Evolutionary conservation across 306 rosid species (phyloP).

Genomic region (Neltuma alba): DNA sequence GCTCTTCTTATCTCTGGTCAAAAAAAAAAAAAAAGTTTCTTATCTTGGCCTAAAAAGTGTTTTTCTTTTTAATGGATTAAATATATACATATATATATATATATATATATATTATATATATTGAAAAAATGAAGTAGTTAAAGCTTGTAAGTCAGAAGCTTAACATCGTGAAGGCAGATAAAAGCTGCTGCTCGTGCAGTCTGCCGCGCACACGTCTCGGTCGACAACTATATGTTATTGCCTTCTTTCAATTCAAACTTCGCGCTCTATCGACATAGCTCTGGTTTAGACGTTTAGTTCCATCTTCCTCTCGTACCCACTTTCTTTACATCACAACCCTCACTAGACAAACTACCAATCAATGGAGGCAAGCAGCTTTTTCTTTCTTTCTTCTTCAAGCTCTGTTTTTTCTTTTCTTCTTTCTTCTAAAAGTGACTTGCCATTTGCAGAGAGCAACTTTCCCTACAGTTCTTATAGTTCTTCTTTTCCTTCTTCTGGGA

Average conservation of each 20-base stretch:
- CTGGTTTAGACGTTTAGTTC: too few relatives aligned
- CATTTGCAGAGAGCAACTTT: constrained; percentile 47
- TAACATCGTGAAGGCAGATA: constrained; percentile 19
- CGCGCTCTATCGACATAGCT: constrained; percentile 32
- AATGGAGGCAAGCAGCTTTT: constrained; percentile 45
- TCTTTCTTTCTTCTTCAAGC: constrained; percentile 8
- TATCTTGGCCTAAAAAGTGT: too few relatives aligned
- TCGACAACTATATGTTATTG: neutral
- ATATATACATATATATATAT: too few relatives aligned
- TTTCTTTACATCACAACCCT: neutral
- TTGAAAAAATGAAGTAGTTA: neutral
- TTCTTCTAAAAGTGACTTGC: constrained; percentile 25
- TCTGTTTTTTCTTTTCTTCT: constrained; percentile 29
- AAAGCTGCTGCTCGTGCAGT: constrained; percentile 28
- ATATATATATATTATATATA: neutral
- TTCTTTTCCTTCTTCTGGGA: constrained; percentile 42
- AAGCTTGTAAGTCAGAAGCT: neutral
- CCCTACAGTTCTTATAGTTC: constrained; percentile 38
- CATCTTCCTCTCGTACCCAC: neutral
- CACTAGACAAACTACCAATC: neutral
- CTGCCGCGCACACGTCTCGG: constrained; percentile 31
- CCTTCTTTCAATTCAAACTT: constrained; percentile 36
- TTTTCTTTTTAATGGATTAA: neutral
- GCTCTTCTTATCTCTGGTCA: neutral
- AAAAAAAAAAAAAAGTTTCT: neutral